Evolutionary conservation across 2,329 filamentous ascomycete genomes (phyloP).

Genomic region (Talaromyces sp.): DNA sequence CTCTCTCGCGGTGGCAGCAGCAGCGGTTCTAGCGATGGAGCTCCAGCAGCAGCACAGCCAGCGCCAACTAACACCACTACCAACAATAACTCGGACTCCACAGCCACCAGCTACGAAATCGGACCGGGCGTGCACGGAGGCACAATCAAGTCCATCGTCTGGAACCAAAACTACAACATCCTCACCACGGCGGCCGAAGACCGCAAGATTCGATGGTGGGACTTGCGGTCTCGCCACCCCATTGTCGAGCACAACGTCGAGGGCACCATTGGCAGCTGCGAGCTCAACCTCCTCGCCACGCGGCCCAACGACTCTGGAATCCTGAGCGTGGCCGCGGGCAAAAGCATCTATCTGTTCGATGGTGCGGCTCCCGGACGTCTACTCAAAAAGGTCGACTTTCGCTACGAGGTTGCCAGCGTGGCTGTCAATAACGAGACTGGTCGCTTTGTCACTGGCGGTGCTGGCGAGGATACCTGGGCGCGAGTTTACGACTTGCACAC

Average conservation of each 20-base stretch:
- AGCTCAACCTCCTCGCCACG: constrained; percentile 68
- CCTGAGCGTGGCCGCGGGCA: constrained; percentile 87
- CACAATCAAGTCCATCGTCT: constrained; percentile 94
- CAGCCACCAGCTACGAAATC: constrained; percentile 74
- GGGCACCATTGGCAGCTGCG: constrained; percentile 84
- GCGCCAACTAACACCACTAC: neutral
- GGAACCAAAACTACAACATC: constrained; percentile 82
- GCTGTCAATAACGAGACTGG: constrained; percentile 75
- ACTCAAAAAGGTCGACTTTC: constrained; percentile 73
- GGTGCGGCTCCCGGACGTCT: constrained; percentile 62
- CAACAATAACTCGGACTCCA: constrained; percentile 27
- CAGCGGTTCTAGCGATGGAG: constrained; percentile 24
- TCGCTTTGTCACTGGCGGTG: constrained; percentile 84
- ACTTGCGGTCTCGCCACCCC: constrained; percentile 69
- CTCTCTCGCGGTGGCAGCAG: constrained; percentile 53
- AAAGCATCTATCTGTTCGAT: constrained; percentile 88
- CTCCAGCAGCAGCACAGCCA: constrained; percentile 4
- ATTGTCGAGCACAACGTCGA: constrained; percentile 75
- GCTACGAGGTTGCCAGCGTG: constrained; percentile 85
- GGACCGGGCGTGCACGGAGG: constrained; percentile 76
- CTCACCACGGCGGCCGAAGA: constrained; percentile 87
- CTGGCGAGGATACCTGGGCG: constrained; percentile 86
- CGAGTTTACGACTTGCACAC: constrained; percentile 86
- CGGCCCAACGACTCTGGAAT: constrained; percentile 62
- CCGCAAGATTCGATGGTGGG: constrained; percentile 91